These are phyloP conservation scores for Phytophthora ramorum DNA, from an alignment of 352 stramenopile species.

Conservation along the genomic window DNA sequence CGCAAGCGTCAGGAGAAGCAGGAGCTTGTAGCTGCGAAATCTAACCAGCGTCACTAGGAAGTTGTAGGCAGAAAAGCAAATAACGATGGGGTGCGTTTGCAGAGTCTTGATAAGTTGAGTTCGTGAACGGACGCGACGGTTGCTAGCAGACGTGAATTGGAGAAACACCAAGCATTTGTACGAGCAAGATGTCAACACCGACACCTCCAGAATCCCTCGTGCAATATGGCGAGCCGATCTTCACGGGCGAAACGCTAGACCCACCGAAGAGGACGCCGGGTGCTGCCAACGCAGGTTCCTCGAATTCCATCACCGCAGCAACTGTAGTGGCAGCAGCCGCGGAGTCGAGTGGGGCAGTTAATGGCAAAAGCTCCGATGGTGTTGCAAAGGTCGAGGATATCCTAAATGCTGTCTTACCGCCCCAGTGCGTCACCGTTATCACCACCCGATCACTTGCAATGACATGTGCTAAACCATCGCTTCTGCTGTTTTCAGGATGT, in stretches of 20 bases:
- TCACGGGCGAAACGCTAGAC: constrained; percentile 83
- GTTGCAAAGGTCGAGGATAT: constrained; percentile 79
- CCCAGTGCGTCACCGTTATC: constrained; percentile 52
- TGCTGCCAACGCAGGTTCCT: constrained; percentile 24
- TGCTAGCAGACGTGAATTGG: constrained; percentile 21
- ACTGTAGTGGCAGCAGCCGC: constrained; percentile 28
- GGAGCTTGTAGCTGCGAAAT: constrained; percentile 17
- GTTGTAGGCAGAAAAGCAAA: constrained; percentile 6
- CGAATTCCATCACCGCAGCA: constrained; percentile 28
- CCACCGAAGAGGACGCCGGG: constrained; percentile 51
- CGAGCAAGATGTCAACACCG: constrained; percentile 53
- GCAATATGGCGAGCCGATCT: constrained; percentile 91
- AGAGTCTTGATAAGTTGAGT: background rate
- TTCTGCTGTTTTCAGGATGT: constrained; percentile 56
- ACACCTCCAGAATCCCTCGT: constrained; percentile 88
- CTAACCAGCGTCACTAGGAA: constrained; percentile 22
- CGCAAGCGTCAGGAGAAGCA: constrained; percentile 60
- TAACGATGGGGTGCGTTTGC: constrained; percentile 1
- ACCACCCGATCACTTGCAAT: background rate
- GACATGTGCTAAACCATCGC: constrained; percentile 9
- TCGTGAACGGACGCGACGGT: constrained; percentile 48
- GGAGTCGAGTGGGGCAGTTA: constrained; percentile 23
- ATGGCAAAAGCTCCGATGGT: constrained; percentile 45
- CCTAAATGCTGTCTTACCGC: constrained; percentile 76
- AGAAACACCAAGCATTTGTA: background rate